Evolutionary conservation across 495 filamentous ascomycete genomes (phyloP).

Genomic region (Penicillium paradoxum): DNA sequence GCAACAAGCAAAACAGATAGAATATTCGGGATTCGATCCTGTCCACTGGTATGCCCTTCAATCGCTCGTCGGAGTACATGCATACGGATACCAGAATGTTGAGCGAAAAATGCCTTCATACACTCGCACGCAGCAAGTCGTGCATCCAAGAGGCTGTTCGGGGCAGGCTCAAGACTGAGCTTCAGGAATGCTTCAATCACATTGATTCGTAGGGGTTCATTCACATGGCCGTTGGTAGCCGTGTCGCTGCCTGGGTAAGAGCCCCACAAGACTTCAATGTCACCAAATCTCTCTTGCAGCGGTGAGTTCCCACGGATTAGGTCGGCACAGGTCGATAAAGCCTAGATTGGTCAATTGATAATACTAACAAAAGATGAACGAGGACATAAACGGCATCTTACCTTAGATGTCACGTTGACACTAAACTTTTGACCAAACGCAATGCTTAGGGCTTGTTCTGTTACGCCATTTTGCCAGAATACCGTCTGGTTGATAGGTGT

Average conservation of each 20-base stretch:
- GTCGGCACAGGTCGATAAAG: constrained; percentile 79
- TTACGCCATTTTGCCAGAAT: constrained; percentile 77
- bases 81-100: constrained; percentile 68
- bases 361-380: background rate
- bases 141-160: constrained; percentile 65
- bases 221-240: constrained; percentile 43
- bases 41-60: constrained; percentile 72
- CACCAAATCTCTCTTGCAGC: constrained; percentile 84
- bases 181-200: constrained; percentile 95
- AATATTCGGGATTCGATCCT: constrained; percentile 85
- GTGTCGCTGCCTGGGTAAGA: constrained; percentile 16
- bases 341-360: constrained; percentile 43
- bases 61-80: constrained; percentile 89
- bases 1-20: constrained; percentile 71
- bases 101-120: constrained; percentile 84
- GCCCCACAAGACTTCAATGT: constrained; percentile 52
- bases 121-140: constrained; percentile 83
- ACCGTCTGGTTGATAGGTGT: constrained; percentile 80
- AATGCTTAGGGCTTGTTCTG: constrained; percentile 74
- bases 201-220: constrained; percentile 56
- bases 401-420: constrained; percentile 75
- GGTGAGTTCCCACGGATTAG: constrained; percentile 75
- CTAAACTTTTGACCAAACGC: constrained; percentile 75
- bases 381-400: constrained; percentile 32
- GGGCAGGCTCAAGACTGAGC: constrained; percentile 65